Evolutionary conservation across 1,284 basidiomycete genomes (phyloP).

Genomic region (Tylopilus orsonianus): DNA sequence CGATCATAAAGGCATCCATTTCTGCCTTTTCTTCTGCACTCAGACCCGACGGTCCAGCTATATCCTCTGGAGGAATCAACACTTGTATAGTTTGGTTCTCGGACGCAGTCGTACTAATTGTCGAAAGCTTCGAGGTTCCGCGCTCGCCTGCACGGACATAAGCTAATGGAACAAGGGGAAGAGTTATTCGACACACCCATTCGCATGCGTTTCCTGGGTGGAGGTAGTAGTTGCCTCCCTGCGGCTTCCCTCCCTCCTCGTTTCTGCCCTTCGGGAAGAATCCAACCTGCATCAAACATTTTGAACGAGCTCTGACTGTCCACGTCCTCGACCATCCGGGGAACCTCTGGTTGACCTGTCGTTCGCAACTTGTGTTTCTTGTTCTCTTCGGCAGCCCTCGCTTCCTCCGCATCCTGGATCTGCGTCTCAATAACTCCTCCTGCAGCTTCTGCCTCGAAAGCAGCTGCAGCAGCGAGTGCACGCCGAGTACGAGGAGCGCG

Average conservation of each 20-base stretch:
- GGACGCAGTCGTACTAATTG: conserved; percentile 47
- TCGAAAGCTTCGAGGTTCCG: conserved; percentile 47
- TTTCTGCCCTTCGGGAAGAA: conserved; percentile 73
- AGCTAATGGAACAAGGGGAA: not conserved
- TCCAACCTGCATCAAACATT: conserved; percentile 88
- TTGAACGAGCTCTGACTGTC: conserved; percentile 75
- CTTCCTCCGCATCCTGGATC: conserved; percentile 7
- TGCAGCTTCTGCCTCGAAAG: conserved; percentile 44
- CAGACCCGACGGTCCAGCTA: conserved; percentile 27
- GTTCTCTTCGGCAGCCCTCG: conserved; percentile 10
- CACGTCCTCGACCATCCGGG: conserved; percentile 63
- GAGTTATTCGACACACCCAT: conserved; percentile 41
- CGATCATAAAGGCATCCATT: conserved; percentile 17
- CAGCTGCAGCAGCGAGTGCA: conserved; percentile 40
- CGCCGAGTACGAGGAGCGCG: conserved; percentile 48
- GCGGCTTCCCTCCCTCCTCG: conserved; percentile 51
- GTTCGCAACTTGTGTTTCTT: conserved; percentile 24
- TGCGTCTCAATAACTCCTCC: conserved; percentile 7
- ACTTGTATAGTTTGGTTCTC: conserved; percentile 46
- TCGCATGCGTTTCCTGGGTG: conserved; percentile 50
- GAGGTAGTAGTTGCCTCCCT: conserved; percentile 42
- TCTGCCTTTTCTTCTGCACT: conserved; percentile 20
- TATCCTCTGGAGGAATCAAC: conserved; percentile 19
- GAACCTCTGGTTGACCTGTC: conserved; percentile 38
- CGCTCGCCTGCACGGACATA: conserved; percentile 32